Evolutionary conservation across 1,139 yeast genomes (phyloP).

Genomic region (Nakaseomyces bracarensis): DNA sequence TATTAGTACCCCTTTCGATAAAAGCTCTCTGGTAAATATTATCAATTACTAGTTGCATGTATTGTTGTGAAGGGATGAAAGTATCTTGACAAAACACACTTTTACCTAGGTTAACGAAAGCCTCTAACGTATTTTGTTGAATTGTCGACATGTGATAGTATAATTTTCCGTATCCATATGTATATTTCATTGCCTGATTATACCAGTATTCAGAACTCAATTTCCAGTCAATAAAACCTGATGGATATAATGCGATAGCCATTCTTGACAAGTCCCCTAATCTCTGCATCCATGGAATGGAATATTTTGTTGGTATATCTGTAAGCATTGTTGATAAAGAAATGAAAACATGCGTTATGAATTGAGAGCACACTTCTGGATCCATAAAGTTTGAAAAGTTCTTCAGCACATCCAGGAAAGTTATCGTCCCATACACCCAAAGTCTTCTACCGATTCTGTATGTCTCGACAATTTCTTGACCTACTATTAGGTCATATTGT

Average conservation of each 20-base stretch:
- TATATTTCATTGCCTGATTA: conserved; percentile 56
- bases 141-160: conserved; percentile 80
- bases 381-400: conserved; percentile 49
- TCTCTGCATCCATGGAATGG: conserved; percentile 73
- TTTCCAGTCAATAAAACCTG: conserved; percentile 75
- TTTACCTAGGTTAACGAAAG: conserved; percentile 68
- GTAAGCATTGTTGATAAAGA: conserved; percentile 42
- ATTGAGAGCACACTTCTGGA: conserved; percentile 38
- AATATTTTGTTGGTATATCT: conserved; percentile 38
- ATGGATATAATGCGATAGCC: conserved; percentile 75
- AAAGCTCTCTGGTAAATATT: conserved; percentile 66
- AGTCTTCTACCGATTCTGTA: conserved; percentile 69
- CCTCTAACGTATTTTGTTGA: conserved; percentile 71
- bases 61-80: conserved; percentile 72
- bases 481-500: conserved; percentile 33
- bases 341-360: conserved; percentile 36
- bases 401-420: conserved; percentile 68
- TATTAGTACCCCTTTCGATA: conserved; percentile 32
- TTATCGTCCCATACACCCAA: conserved; percentile 81
- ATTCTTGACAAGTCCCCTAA: conserved; percentile 71
- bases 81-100: conserved; percentile 73
- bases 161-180: conserved; percentile 71
- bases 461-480: conserved; percentile 63
- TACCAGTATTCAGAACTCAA: conserved; percentile 74
- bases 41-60: conserved; percentile 65